Percentiles rank a stretch among this genome's conserved stretches.
These are phyloP conservation scores for Aspergillus unguis DNA, from an alignment of 2,329 filamentous ascomycete species.

Conservation along the genomic window DNA sequence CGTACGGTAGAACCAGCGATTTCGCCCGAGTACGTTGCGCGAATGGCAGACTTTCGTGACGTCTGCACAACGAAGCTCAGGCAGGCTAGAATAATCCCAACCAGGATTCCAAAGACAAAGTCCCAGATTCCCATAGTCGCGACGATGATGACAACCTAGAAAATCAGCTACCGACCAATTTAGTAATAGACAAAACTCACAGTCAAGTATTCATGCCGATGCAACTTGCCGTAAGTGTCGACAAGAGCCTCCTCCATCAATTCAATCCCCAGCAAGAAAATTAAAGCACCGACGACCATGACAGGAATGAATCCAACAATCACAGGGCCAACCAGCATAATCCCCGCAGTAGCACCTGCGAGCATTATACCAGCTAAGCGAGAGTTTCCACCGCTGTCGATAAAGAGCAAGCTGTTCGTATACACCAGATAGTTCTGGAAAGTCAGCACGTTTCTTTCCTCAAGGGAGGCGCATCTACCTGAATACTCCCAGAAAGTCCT, in stretches of 20 bases:
- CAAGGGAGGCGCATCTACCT: slow-evolving; percentile 38
- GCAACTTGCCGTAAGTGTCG: slow-evolving; percentile 82
- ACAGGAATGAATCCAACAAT: slow-evolving; percentile 93
- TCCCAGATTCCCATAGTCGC: slow-evolving; percentile 96
- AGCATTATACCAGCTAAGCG: slow-evolving; percentile 83
- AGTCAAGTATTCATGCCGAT: slow-evolving; percentile 82
- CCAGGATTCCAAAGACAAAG: slow-evolving; percentile 89
- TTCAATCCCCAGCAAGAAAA: slow-evolving; percentile 93
- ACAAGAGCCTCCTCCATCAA: slow-evolving; percentile 84
- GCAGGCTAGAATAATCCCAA: slow-evolving; percentile 89
- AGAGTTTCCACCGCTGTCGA: slow-evolving; percentile 83
- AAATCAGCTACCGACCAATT: slow-evolving; percentile 5
- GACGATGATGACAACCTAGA: slow-evolving; percentile 75
- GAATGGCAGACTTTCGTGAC: slow-evolving; percentile 81
- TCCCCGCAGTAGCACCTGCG: slow-evolving; percentile 71
- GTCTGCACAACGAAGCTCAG: slow-evolving; percentile 88
- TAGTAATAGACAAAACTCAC: slow-evolving; percentile 43
- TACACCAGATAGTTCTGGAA: slow-evolving; percentile 92
- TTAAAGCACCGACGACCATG: slow-evolving; percentile 93
- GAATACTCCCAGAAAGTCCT: slow-evolving; percentile 80
- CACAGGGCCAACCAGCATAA: slow-evolving; percentile 80
- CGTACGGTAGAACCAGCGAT: slow-evolving; percentile 89
- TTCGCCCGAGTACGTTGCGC: slow-evolving; percentile 84
- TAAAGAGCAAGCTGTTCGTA: slow-evolving; percentile 95
- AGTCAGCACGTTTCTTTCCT: slow-evolving; percentile 22